A percentile compares a stretch with the other conserved stretches of the same genome.
phyloP scores from a whole-genome alignment of 768 basidiomycete genomes.

The Lactifluus echinatus region DNA sequence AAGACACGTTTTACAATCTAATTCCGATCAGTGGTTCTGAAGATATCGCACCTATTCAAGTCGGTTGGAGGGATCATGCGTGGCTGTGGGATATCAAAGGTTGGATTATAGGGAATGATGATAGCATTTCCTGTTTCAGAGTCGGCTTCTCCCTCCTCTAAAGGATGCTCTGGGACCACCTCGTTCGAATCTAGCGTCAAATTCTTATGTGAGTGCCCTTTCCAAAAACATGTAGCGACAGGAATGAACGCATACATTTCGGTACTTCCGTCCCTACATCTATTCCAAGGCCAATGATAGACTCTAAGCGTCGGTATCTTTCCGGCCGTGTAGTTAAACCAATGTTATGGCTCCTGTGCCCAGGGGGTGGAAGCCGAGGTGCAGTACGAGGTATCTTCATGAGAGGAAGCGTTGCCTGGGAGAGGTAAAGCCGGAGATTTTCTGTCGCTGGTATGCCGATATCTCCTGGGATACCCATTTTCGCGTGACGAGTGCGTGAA shows the following conservation, averaged over 20 bases:
- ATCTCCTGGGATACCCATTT: conserved; percentile 11
- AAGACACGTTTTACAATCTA: neutral
- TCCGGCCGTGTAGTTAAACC: conserved; percentile 13
- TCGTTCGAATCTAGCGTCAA: neutral
- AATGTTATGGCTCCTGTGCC: conserved; percentile 17
- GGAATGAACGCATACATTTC: neutral
- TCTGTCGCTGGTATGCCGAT: conserved; percentile 17
- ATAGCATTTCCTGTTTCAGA: conserved; percentile 6
- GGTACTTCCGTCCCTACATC: neutral
- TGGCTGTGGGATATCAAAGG: conserved; percentile 16
- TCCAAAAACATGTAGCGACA: neutral
- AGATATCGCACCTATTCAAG: conserved; percentile 3
- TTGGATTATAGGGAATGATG: conserved; percentile 12
- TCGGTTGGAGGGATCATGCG: conserved; percentile 7
- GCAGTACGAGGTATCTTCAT: conserved; percentile 13
- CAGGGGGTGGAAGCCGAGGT: conserved; percentile 14
- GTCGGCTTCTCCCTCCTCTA: neutral
- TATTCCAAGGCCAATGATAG: neutral
- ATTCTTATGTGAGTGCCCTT: neutral
- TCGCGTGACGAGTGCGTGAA: neutral
- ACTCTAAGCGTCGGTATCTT: conserved; percentile 11
- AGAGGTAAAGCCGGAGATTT: conserved; percentile 16
- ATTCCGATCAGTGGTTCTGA: neutral
- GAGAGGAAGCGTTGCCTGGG: conserved; percentile 14
- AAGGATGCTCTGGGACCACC: conserved; percentile 5